Conservation (phyloP, 768 basidiomycete species). For the Cystofilobasidium macerans region DNA sequence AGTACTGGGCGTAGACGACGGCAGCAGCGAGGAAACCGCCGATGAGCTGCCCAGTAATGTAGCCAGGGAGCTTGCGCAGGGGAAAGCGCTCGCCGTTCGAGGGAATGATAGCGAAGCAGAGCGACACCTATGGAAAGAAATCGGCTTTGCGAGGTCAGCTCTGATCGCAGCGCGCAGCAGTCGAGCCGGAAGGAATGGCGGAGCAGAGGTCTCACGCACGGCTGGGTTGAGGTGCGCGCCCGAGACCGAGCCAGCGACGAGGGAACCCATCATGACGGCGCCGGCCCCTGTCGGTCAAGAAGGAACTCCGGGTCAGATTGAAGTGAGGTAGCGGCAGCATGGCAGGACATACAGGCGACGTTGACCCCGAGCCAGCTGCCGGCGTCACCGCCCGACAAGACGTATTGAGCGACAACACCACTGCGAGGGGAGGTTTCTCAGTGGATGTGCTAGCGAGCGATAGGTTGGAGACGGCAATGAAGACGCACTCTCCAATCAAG, state of each 20-base stretch:
- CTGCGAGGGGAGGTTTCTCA: not conserved
- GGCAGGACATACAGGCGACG: slow-evolving; percentile 17
- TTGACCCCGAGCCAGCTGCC: slow-evolving; percentile 22
- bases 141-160: too few relatives aligned
- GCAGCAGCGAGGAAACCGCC: slow-evolving; percentile 26
- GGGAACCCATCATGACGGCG: slow-evolving; percentile 18
- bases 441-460: not conserved
- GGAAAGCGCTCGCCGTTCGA: slow-evolving; percentile 18
- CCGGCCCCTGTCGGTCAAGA: slow-evolving; percentile 16
- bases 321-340: not conserved
- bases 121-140: slow-evolving; percentile 6
- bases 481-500: slow-evolving; percentile 19
- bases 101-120: slow-evolving; percentile 16
- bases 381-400: slow-evolving; percentile 12
- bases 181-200: not conserved
- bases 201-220: slow-evolving; percentile 4
- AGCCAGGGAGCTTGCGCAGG: slow-evolving; percentile 12
- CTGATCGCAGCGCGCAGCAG: too few relatives aligned
- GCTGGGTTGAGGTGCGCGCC: slow-evolving; percentile 26
- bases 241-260: slow-evolving; percentile 18
- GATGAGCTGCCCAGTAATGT: slow-evolving; percentile 20
- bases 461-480: not conserved
- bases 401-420: slow-evolving; percentile 20
- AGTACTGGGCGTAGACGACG: slow-evolving; percentile 16
- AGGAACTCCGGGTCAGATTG: not conserved